Evolutionary conservation across 495 filamentous ascomycete species (phyloP), one percentile per base, ranked within the genome.

Genomic region (Halenospora varia): DNA sequence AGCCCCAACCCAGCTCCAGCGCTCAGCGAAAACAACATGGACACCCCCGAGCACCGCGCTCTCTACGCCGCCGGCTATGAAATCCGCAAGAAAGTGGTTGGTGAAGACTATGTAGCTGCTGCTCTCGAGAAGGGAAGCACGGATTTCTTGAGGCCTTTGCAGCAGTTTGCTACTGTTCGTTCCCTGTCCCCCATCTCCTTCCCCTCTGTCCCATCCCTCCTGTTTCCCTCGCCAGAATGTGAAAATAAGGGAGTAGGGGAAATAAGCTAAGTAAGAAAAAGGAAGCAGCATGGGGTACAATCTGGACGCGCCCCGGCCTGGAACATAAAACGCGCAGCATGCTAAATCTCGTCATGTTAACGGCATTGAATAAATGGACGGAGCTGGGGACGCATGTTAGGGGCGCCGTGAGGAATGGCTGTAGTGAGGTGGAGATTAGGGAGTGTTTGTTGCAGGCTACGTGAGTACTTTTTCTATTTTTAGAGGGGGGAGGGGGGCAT

Each of bases 341-440:
- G 26, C 62, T 82, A 11, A 80, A 78, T 59, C 64, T 81, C 8
- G 79, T 72, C 23, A 80, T 83, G 73, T 61, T 81, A 29, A 75
- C 70, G 46, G 76, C 76, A 0, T 62, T 76, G 41, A 73, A 74
- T 25, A 70, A 73, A 29, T 65, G 65, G 17, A 68, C 73, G 1
- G 78, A 83, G 63, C 59, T 82, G 49, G 80, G 66, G 0, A 65
- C 75, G 13, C 80, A 81, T 66, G 70, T 77, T 6, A 62, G 75
- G 13, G 79, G 79, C 1, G 79, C 77, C 1, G 63, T 78, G 48
- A 75, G 68, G 24, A 81, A 81, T 58, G 78, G 80, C 0, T 56
- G 68, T 8, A 71, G 56, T 4, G 77, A 80, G 59, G 63, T 76
- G 18, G 78, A 83, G 69, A 79, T 83, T 54, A 62, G 76, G 13